A percentile compares a stretch with the other conserved stretches of the same genome.
Evolutionary conservation across 805 yeast species (phyloP).

Genomic region (Wickerhamomyces sydowiorum): DNA sequence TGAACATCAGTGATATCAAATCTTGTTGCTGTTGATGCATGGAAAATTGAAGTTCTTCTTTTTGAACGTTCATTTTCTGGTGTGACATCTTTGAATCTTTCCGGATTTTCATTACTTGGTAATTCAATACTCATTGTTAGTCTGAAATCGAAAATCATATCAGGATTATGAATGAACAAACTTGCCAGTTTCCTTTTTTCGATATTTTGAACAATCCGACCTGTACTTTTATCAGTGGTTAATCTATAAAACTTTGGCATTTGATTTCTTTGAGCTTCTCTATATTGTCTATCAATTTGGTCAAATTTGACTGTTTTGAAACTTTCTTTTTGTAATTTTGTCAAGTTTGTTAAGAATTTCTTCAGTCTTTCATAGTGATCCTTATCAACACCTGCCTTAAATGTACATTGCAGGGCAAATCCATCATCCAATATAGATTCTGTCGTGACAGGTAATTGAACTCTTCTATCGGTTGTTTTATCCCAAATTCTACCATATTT

Average conservation of each 20-base stretch:
- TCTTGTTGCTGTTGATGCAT: constrained; percentile 65
- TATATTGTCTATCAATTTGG: constrained; percentile 56
- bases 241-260: constrained; percentile 61
- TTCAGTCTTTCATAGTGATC: constrained; percentile 53
- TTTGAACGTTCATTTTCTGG: constrained; percentile 61
- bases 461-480: constrained; percentile 53
- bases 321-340: constrained; percentile 44
- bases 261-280: constrained; percentile 57
- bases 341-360: constrained; percentile 49
- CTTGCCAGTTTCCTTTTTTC: constrained; percentile 72
- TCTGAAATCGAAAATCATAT: constrained; percentile 70
- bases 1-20: constrained; percentile 65
- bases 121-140: constrained; percentile 72
- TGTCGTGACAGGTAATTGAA: constrained; percentile 60
- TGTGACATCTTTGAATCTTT: constrained; percentile 44
- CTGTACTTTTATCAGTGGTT: constrained; percentile 62
- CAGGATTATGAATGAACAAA: constrained; percentile 67
- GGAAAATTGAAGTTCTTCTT: constrained; percentile 67
- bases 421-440: constrained; percentile 50
- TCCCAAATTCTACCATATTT: constrained; percentile 70
- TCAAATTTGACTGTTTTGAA: constrained; percentile 59
- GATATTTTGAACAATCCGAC: constrained; percentile 61
- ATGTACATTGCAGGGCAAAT: constrained; percentile 50
- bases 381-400: constrained; percentile 63
- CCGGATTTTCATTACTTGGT: constrained; percentile 58